Percentiles rank a stretch among this genome's conserved stretches.
These are phyloP conservation scores for Petunia hybrid DNA, from an alignment of 305 asterid species.

Conservation along the genomic window DNA sequence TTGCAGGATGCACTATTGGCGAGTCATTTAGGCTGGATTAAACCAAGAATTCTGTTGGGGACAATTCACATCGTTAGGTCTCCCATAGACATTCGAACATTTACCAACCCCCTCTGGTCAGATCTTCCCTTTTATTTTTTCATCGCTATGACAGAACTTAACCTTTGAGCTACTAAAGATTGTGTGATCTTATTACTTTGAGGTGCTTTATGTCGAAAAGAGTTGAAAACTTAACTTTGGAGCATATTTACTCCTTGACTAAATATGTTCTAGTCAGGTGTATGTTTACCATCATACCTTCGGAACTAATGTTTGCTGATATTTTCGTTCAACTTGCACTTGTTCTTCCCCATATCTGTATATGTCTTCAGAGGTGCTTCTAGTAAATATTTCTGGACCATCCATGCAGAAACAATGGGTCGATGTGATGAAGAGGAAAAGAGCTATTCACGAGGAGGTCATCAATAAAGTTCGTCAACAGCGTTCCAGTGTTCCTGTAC, in stretches of 20 bases:
- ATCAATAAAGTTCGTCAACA: constrained; percentile 79
- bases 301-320: neutral
- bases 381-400: constrained; percentile 11
- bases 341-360: neutral
- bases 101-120: neutral
- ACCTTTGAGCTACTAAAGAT: neutral
- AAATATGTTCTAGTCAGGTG: neutral
- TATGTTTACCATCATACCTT: neutral
- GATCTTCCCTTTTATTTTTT: neutral
- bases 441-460: constrained; percentile 91
- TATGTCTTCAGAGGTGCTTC: constrained; percentile 26
- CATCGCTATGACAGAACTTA: neutral
- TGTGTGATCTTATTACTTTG: neutral
- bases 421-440: constrained; percentile 89
- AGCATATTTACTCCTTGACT: neutral
- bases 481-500: constrained; percentile 50
- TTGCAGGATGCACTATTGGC: neutral
- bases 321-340: neutral
- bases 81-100: neutral
- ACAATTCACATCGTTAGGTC: neutral
- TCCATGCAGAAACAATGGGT: constrained; percentile 54
- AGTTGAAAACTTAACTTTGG: neutral
- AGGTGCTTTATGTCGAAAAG: neutral
- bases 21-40: neutral
- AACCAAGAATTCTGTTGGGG: constrained; percentile 1